phyloP scores from a whole-genome alignment of 495 filamentous ascomycete species.

The Viridothelium virens region DNA sequence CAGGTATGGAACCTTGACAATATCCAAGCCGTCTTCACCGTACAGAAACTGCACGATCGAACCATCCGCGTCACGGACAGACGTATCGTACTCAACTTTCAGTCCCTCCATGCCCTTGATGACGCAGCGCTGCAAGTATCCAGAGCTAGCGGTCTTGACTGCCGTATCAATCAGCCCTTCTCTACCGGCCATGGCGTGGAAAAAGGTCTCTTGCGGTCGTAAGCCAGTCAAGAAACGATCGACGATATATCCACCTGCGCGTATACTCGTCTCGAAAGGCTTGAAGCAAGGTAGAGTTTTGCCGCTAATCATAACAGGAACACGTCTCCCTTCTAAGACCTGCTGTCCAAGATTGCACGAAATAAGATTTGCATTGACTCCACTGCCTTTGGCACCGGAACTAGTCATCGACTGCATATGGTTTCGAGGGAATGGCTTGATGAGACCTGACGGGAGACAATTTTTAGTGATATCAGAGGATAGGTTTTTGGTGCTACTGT shows the following conservation, averaged over 20 bases:
- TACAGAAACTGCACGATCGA: constrained; percentile 92
- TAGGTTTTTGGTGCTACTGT: constrained; percentile 58
- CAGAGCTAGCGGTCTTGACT: constrained; percentile 94
- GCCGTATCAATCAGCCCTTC: constrained; percentile 99
- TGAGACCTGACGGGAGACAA: constrained; percentile 74
- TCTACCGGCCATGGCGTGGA: constrained; percentile 98
- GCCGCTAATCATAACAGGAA: constrained; percentile 95
- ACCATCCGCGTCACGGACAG: constrained; percentile 89
- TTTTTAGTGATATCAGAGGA: constrained; percentile 69
- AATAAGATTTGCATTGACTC: constrained; percentile 94
- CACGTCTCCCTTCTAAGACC: constrained; percentile 86
- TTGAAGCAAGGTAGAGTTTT: constrained; percentile 93
- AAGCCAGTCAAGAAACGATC: constrained; percentile 98
- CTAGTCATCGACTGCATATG: constrained; percentile 99
- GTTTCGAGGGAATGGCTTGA: constrained; percentile 90
- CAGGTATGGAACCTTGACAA: constrained; percentile 88
- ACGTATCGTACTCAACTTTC: constrained; percentile 83
- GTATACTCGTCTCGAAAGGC: constrained; percentile 78
- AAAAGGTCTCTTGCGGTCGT: constrained; percentile 95
- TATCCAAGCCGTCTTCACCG: constrained; percentile 91
- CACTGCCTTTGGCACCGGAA: constrained; percentile 87
- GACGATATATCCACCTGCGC: constrained; percentile 89
- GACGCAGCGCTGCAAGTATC: constrained; percentile 93
- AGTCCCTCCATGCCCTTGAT: constrained; percentile 99
- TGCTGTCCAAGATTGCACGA: constrained; percentile 97